Base-by-base conservation (phyloP, 2,329 filamentous ascomycete species). In the Dothiorella sarmentorum region DNA sequence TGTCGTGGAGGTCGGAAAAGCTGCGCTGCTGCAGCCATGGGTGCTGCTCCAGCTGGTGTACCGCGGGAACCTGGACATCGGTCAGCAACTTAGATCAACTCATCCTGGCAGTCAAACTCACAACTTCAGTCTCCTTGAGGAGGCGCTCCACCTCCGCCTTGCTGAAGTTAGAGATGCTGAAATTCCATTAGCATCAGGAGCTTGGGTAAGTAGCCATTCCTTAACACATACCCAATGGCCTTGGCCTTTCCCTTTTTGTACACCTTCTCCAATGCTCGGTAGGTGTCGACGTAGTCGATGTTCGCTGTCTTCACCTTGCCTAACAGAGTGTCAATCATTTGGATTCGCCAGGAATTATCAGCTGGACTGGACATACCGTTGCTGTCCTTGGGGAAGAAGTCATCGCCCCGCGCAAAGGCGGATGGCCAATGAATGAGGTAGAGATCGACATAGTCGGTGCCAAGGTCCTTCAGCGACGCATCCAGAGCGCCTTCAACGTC, bases 401-500 rank as follows among this genome's bases (percentile, higher is more conserved):
- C 31, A 7, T 17, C 20, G 6, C 88, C 88, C 75, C 90, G 53
- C 10, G 22, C 43, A 15, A 51, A 58, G 37, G 91, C 84, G 63
- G 94, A 85, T 64, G 91, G 91, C 83, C 94, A 96, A 80, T 96
- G 91, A 68, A 95, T 85, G 67, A 93, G 80, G 83, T 87, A 96
- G 64, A 95, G 84, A 74, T 96, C 91, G 74, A 96, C 92, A 80
- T 95, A 95, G 69, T 92, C 90, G 61, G 95, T 73, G 62, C 88
- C 86, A 66, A 83, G 82, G 66, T 93, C 86, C 66, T 80, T 81
- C 10, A 63, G 44, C 15, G 63, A 62, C 3, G 60, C 60, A 53
- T 61, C 60, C 4, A 60, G 51, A 75, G 63, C 95, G 80, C 63
- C 58, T 27, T 59, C 40, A 4, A 61, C 60, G 26, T 70, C 69